phyloP scores from a whole-genome alignment of 495 filamentous ascomycete genomes.

The Clohesyomyces aquaticus region DNA sequence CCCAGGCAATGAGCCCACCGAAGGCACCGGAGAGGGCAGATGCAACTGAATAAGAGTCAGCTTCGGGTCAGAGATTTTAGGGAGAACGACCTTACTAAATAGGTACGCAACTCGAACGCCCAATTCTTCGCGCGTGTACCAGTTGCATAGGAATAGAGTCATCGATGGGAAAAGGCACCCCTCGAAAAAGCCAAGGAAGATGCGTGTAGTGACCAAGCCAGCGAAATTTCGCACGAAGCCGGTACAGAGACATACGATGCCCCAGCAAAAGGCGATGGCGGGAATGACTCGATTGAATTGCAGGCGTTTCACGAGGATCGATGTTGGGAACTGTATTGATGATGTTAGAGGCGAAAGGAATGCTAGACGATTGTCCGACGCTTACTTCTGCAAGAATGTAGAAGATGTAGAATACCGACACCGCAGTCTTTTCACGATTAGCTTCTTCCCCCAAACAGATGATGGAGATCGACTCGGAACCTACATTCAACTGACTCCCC shows the following conservation, averaged over 20 bases:
- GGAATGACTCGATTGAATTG: slow-evolving; percentile 39
- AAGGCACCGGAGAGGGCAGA: slow-evolving; percentile 35
- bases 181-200: slow-evolving; percentile 38
- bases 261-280: slow-evolving; percentile 40
- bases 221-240: slow-evolving; percentile 37
- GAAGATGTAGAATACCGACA: slow-evolving; percentile 36
- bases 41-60: slow-evolving; percentile 17
- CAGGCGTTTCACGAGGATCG: slow-evolving; percentile 37
- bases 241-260: slow-evolving; percentile 33
- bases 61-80: no score
- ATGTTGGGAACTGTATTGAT: slow-evolving; percentile 32
- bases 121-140: slow-evolving; percentile 37
- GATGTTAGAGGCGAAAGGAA: neutral
- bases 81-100: slow-evolving; percentile 20
- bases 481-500: slow-evolving; percentile 47
- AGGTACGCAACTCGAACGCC: slow-evolving; percentile 34
- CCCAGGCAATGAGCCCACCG: slow-evolving; percentile 35
- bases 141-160: slow-evolving; percentile 37
- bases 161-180: slow-evolving; percentile 37
- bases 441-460: neutral
- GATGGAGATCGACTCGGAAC: neutral
- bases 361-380: neutral
- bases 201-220: slow-evolving; percentile 25
- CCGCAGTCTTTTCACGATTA: slow-evolving; percentile 20
- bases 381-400: slow-evolving; percentile 36